Base-by-base conservation (phyloP, 2,329 filamentous ascomycete species). In the Scleromitrula shiraiana region DNA sequence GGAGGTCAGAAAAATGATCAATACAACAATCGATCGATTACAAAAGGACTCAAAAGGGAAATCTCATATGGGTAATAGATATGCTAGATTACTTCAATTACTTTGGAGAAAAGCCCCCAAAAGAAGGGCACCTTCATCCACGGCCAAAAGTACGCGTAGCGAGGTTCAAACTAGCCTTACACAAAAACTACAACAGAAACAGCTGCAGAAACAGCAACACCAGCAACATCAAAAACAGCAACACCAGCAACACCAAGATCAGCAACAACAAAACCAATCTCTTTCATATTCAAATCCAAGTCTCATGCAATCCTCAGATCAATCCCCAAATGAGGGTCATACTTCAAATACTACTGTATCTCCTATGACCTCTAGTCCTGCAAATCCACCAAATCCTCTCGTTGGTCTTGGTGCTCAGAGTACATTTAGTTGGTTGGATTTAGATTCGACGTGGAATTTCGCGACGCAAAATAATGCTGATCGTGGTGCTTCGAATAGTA, bases 11-110 rank as follows among this genome's bases (percentile, higher is more conserved):
- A 71, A 74, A 26, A 70, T 80, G 49, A 77, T 83, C 37, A 70
- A 70, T 33, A 73, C 73, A 49, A 79, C 78, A 3, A 79, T 80
- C 29, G 71, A 76, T 23, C 71, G 75, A n/a, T 66, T 83, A 10
- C 76, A 77, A 54, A 73, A 72, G 56, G 76, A 78, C 1, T 80
- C 76, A 5, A 68, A 71, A 4, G 77, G 76, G 8, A 67, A 72
- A 1, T 77, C 82, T 41, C 75, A 80, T 52, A 73, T 82, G 17
- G 80, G 78, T 1, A 73, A 75, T 15, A 72, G 80, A 12, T 83
- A 83, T 55, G 76, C 79, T 4, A 70, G 76, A 15, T 73, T 82
- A 1, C 67, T 83, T 0, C 74, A 78, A 36, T 67, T 82, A 14
- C 63, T 83, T 2, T 83, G 79, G 80, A 69, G 75, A 24, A 73